These are phyloP conservation scores for Fagopyrum homotropicum DNA, from an alignment of 148 eudicot genomes.

Conservation along the genomic window DNA sequence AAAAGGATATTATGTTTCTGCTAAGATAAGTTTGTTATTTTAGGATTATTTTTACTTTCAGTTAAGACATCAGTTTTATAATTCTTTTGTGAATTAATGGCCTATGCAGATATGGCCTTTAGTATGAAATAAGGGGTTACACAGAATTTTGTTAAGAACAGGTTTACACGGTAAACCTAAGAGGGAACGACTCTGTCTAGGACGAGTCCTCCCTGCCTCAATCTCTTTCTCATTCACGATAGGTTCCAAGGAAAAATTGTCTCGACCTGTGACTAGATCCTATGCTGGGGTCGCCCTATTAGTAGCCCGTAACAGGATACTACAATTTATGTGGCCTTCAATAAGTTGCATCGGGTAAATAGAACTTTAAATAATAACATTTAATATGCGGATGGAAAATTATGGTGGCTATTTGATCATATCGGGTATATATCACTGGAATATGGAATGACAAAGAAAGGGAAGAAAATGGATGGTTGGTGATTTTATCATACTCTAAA, in stretches of 20 bases:
- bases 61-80: too few species aligned
- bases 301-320: neutral
- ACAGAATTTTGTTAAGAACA: too few species aligned
- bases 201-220: neutral
- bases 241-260: neutral
- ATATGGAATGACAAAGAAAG: neutral
- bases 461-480: neutral
- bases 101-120: too few species aligned
- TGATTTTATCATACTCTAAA: neutral
- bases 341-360: neutral
- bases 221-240: neutral
- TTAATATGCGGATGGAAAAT: neutral
- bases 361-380: too few species aligned
- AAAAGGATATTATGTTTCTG: too few species aligned
- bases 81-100: too few species aligned
- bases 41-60: too few species aligned
- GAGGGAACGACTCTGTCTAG: neutral
- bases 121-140: too few species aligned
- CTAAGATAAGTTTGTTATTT: too few species aligned
- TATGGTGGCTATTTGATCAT: neutral
- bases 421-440: neutral
- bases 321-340: neutral
- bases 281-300: neutral
- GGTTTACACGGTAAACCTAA: neutral
- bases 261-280: conserved; percentile 3